A percentile compares a stretch with the other conserved stretches of the same genome.
These are phyloP conservation scores for Fusarium tanahbumbuense DNA, from an alignment of 2,329 filamentous ascomycete species.

Conservation along the genomic window DNA sequence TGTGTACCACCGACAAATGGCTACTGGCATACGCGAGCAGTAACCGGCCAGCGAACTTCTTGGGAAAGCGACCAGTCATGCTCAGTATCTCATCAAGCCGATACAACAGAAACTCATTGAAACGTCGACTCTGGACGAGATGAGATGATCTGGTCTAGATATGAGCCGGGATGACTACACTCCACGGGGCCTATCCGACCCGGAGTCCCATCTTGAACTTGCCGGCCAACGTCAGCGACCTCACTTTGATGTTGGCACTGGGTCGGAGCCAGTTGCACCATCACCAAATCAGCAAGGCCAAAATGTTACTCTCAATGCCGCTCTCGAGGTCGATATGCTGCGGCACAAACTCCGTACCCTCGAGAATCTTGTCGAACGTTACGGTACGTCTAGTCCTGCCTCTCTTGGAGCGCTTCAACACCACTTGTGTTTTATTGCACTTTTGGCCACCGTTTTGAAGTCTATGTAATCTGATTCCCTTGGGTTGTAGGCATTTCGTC, in stretches of 20 bases:
- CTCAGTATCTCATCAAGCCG: constrained; percentile 40
- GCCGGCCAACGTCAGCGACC: constrained; percentile 55
- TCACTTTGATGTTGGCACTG: constrained; percentile 64
- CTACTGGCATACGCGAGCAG: constrained; percentile 41
- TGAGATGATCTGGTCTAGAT: constrained; percentile 48
- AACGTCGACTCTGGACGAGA: constrained; percentile 44
- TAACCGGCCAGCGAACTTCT: constrained; percentile 36
- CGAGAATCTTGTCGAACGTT: constrained; percentile 60
- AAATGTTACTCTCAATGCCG: constrained; percentile 60
- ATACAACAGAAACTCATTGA: constrained; percentile 43
- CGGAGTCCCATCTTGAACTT: constrained; percentile 49
- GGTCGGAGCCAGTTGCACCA: constrained; percentile 61
- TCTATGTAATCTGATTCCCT: constrained; percentile 30
- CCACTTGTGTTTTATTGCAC: constrained; percentile 13
- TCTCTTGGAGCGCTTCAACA: constrained; percentile 19
- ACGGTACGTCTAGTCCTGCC: constrained; percentile 56
- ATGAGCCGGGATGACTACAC: constrained; percentile 49
- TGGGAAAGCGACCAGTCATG: constrained; percentile 42
- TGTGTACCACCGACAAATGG: constrained; percentile 41
- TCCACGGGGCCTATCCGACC: constrained; percentile 49
- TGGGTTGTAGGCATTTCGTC: constrained; percentile 44
- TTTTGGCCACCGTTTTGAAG: constrained; percentile 6
- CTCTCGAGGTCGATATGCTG: constrained; percentile 65
- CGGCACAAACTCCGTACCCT: constrained; percentile 65
- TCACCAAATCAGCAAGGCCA: constrained; percentile 61